phyloP scores from a whole-genome alignment of 164 flowering plant species.

The Stephania yunnanensis region DNA sequence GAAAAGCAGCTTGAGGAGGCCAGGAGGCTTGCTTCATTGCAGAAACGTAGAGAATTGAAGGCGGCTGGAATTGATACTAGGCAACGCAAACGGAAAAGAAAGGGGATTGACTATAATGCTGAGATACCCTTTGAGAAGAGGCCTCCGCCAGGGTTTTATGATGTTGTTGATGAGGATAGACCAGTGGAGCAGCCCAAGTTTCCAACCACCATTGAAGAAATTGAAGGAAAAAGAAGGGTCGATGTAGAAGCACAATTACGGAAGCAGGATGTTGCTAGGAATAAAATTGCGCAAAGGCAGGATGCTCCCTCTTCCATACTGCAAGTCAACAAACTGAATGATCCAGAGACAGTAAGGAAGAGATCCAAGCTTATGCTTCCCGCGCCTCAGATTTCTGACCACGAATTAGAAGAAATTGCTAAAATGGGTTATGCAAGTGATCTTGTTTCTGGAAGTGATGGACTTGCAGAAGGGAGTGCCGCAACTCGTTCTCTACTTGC shows the following conservation, averaged over 20 bases:
- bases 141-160: slow-evolving; percentile 93
- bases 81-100: slow-evolving; percentile 77
- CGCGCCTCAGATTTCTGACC: slow-evolving; percentile 91
- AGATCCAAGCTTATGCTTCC: slow-evolving; percentile 93
- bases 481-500: slow-evolving; percentile 94
- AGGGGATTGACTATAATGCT: slow-evolving; percentile 93
- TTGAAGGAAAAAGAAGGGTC: slow-evolving; percentile 90
- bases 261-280: slow-evolving; percentile 82
- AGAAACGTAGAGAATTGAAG: slow-evolving; percentile 90
- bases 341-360: slow-evolving; percentile 87
- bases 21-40: slow-evolving; percentile 93
- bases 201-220: slow-evolving; percentile 94
- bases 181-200: slow-evolving; percentile 69
- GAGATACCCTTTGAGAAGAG: slow-evolving; percentile 98
- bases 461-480: slow-evolving; percentile 74
- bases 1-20: slow-evolving; percentile 99
- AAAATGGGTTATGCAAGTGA: slow-evolving; percentile 96
- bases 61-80: slow-evolving; percentile 91
- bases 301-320: slow-evolving; percentile 86
- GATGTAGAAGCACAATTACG: slow-evolving; percentile 85
- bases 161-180: slow-evolving; percentile 74
- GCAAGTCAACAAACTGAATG: slow-evolving; percentile 91
- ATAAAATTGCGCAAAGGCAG: slow-evolving; percentile 86
- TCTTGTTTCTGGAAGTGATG: slow-evolving; percentile 64
- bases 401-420: slow-evolving; percentile 92